These are phyloP conservation scores for Neurospora sp. DNA, from an alignment of 2,329 filamentous ascomycete genomes.

Conservation along the genomic window DNA sequence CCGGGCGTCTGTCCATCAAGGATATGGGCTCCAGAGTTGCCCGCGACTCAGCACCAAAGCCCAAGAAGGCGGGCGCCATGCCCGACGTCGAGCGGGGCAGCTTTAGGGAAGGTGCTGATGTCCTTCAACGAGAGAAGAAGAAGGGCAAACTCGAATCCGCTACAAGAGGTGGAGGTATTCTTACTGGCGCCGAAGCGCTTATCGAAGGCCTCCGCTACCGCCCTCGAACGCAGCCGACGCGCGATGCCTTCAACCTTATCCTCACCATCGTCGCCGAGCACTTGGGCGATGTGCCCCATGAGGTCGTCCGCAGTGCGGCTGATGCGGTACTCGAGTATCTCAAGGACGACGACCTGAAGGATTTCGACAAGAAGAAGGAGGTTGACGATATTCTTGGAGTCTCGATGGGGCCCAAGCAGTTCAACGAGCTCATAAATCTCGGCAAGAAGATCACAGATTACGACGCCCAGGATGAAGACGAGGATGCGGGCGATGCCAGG, in stretches of 20 bases:
- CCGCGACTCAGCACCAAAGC: constrained; percentile 69
- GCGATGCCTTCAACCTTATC: constrained; percentile 90
- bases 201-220: constrained; percentile 90
- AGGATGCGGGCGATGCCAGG: constrained; percentile 65
- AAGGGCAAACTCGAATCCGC: constrained; percentile 74
- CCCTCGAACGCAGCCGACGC: constrained; percentile 81
- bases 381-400: constrained; percentile 88
- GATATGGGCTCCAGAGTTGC: constrained; percentile 88
- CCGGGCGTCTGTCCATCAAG: constrained; percentile 82
- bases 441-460: constrained; percentile 99
- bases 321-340: constrained; percentile 85
- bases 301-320: constrained; percentile 85
- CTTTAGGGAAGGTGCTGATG: constrained; percentile 72
- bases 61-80: constrained; percentile 63
- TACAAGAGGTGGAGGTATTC: constrained; percentile 62
- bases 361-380: constrained; percentile 97
- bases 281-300: constrained; percentile 86
- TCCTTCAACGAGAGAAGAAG: constrained; percentile 72
- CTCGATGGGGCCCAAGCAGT: constrained; percentile 76
- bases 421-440: constrained; percentile 92
- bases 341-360: constrained; percentile 92
- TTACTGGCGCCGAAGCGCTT: constrained; percentile 74
- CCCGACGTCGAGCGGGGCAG: constrained; percentile 65
- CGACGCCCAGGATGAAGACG: constrained; percentile 90
- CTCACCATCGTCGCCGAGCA: constrained; percentile 80